phyloP scores from a whole-genome alignment of 192 early-diverging fungal species.

The Coemansia sp. region DNA sequence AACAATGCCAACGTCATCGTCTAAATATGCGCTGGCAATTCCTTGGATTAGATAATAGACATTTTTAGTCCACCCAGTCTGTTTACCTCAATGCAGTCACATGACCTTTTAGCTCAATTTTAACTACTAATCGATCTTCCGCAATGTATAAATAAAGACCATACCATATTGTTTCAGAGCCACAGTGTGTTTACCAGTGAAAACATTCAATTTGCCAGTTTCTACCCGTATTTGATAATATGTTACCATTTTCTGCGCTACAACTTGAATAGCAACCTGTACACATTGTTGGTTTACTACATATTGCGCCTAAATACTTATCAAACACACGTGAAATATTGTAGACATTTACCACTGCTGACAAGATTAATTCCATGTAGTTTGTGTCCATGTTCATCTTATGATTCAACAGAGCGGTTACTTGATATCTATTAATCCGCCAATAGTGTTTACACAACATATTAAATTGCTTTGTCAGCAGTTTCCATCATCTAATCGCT shows the following conservation, averaged over 20 bases:
- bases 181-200: no score
- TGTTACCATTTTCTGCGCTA: no score
- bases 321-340: no score
- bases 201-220: no score
- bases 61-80: neutral
- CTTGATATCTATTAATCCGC: neutral
- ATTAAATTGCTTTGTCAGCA: neutral
- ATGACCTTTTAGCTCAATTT: neutral
- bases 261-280: no score
- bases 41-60: neutral
- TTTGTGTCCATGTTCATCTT: neutral
- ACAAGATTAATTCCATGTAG: no score
- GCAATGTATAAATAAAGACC: neutral
- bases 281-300: no score
- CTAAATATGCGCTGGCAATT: neutral
- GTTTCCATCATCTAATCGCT: neutral
- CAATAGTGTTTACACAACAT: neutral
- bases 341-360: no score
- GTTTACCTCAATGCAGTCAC: neutral
- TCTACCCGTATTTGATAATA: no score
- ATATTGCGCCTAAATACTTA: no score
- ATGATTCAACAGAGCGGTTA: neutral
- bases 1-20: slow-evolving; percentile 62
- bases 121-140: neutral
- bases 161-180: no score